A percentile compares a stretch with the other conserved stretches of the same genome.
Conservation (phyloP, 2,329 filamentous ascomycete genomes). For the Fusarium sarcochroum region DNA sequence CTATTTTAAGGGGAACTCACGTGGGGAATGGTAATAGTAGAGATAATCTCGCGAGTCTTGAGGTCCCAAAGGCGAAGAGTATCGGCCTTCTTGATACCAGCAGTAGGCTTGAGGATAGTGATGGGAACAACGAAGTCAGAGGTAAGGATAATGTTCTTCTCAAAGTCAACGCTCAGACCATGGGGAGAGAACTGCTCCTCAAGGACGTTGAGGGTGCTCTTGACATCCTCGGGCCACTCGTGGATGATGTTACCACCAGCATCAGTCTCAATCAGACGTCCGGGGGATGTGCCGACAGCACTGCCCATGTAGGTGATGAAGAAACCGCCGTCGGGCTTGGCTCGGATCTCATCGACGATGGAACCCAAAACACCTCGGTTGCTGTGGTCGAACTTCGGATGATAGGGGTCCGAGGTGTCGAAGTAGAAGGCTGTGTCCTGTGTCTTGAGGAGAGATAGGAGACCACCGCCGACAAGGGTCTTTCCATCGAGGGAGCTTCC, state of each 20-base stretch:
- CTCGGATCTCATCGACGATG: conserved; percentile 73
- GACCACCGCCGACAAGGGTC: conserved; percentile 69
- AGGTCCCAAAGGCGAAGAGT: conserved; percentile 74
- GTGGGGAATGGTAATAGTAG: conserved; percentile 71
- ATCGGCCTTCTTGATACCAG: conserved; percentile 67
- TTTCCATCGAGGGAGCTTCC: conserved; percentile 69
- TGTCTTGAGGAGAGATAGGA: conserved; percentile 71
- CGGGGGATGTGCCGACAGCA: conserved; percentile 69
- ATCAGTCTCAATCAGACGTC: conserved; percentile 73
- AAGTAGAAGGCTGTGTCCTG: conserved; percentile 76
- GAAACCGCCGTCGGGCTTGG: conserved; percentile 73
- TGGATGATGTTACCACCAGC: conserved; percentile 71
- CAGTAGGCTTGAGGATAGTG: conserved; percentile 71
- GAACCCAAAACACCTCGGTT: conserved; percentile 71
- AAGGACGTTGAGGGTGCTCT: conserved; percentile 67
- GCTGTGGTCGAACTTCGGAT: conserved; percentile 70
- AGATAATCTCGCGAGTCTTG: conserved; percentile 66
- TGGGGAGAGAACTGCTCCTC: conserved; percentile 73
- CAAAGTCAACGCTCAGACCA: conserved; percentile 70
- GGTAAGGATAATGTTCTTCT: conserved; percentile 70
- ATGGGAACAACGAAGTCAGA: conserved; percentile 74
- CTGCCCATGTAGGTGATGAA: conserved; percentile 75
- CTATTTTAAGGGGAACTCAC: conserved; percentile 49
- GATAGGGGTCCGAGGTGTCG: conserved; percentile 70
- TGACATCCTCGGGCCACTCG: conserved; percentile 72